phyloP scores from a whole-genome alignment of 169 alveolate species.

The Babesia ovata region DNA sequence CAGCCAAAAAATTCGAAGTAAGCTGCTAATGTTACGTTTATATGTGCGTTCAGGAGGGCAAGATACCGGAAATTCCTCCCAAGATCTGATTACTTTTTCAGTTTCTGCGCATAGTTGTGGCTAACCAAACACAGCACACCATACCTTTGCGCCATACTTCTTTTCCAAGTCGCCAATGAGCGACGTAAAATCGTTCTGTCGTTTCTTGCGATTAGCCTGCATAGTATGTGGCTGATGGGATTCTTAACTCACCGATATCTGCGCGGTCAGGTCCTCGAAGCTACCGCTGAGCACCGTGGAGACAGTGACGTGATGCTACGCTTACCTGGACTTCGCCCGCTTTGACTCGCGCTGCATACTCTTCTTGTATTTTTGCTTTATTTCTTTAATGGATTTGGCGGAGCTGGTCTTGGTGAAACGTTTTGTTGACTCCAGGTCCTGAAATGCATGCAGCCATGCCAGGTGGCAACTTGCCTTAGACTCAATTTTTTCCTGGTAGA shows the following conservation, averaged over 20 bases:
- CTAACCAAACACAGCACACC: neutral
- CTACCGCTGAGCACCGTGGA: slow-evolving; percentile 5
- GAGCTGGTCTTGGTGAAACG: slow-evolving; percentile 43
- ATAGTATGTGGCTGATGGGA: no score
- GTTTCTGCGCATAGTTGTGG: slow-evolving; percentile 19
- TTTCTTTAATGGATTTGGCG: slow-evolving; percentile 17
- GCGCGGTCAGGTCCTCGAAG: slow-evolving; percentile 63
- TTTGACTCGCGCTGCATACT: slow-evolving; percentile 33
- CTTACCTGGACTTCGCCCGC: slow-evolving; percentile 29
- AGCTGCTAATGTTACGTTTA: neutral
- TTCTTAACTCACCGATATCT: slow-evolving; percentile 32
- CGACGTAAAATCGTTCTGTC: slow-evolving; percentile 34
- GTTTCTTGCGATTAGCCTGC: slow-evolving; percentile 63
- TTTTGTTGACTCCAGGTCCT: slow-evolving; percentile 55
- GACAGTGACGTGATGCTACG: neutral
- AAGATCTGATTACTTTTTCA: slow-evolving; percentile 40
- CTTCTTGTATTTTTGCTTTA: slow-evolving; percentile 44
- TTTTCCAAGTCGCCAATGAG: slow-evolving; percentile 50
- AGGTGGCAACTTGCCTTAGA: slow-evolving; percentile 41
- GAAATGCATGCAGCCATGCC: neutral
- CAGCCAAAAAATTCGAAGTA: slow-evolving; percentile 54
- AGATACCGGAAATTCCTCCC: slow-evolving; percentile 67
- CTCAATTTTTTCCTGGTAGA: slow-evolving; percentile 54
- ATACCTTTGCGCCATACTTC: slow-evolving; percentile 43
- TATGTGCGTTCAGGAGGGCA: slow-evolving; percentile 35